phyloP scores from a whole-genome alignment of 768 basidiomycete genomes.

The Boletus pseudo-olivaceus region DNA sequence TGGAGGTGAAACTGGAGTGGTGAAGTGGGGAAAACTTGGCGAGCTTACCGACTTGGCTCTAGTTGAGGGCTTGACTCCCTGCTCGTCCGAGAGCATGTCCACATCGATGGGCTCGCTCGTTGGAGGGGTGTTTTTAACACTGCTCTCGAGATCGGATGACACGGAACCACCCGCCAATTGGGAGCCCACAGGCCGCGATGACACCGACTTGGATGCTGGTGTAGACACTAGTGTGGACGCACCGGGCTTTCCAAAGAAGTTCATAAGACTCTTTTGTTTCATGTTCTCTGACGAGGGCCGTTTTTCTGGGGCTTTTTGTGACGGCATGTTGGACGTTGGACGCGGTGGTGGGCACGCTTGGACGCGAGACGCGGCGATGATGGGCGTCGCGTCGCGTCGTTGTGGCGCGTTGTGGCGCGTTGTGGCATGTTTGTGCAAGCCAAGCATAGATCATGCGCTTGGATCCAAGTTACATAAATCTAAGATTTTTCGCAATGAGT shows the following conservation, averaged over 20 bases:
- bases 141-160: slow-evolving; percentile 50
- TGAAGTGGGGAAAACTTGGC: neutral
- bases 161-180: slow-evolving; percentile 38
- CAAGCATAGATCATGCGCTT: neutral
- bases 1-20: neutral
- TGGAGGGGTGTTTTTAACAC: slow-evolving; percentile 58
- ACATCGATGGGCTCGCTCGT: slow-evolving; percentile 78
- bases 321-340: slow-evolving; percentile 13
- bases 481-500: neutral
- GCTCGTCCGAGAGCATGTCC: slow-evolving; percentile 58
- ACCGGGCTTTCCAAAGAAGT: slow-evolving; percentile 52
- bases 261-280: slow-evolving; percentile 74
- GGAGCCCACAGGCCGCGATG: slow-evolving; percentile 33
- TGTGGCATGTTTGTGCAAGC: slow-evolving; percentile 17
- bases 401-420: slow-evolving; percentile 9
- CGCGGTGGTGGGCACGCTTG: neutral
- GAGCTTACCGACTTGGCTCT: slow-evolving; percentile 33
- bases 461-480: neutral
- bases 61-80: slow-evolving; percentile 38
- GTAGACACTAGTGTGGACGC: neutral
- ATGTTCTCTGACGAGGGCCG: slow-evolving; percentile 40
- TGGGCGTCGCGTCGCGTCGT: slow-evolving; percentile 12
- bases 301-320: slow-evolving; percentile 28
- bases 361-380: neutral
- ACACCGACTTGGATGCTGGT: slow-evolving; percentile 36